Evolutionary conservation across 768 basidiomycete genomes (phyloP).

Genomic region (Hygrophoropsis aurantiaca): DNA sequence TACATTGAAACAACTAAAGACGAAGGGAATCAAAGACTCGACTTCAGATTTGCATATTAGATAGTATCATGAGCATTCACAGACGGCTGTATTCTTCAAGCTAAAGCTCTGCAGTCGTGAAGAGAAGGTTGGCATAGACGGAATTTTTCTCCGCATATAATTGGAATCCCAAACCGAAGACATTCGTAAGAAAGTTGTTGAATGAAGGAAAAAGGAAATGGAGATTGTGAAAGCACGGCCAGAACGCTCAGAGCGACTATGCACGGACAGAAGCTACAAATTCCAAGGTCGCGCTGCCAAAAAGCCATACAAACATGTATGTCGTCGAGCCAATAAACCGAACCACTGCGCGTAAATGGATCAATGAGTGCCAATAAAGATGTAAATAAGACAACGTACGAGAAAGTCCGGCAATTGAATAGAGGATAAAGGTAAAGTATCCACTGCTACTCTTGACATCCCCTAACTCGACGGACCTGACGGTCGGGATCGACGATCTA

Average conservation of each 20-base stretch:
- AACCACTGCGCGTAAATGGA: constrained; percentile 50
- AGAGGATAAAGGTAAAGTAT: constrained; percentile 88
- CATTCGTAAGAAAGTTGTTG: no score
- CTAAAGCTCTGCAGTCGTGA: no score
- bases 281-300: constrained; percentile 70
- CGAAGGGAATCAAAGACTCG: constrained; percentile 56
- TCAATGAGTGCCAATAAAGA: constrained; percentile 1
- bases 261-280: no score
- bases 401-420: constrained; percentile 84
- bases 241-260: no score
- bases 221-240: no score
- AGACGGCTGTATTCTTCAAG: neutral
- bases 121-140: no score
- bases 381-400: constrained; percentile 48
- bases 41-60: constrained; percentile 63
- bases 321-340: constrained; percentile 80
- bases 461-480: constrained; percentile 42
- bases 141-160: no score
- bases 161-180: no score
- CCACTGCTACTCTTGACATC: constrained; percentile 65
- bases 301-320: constrained; percentile 84
- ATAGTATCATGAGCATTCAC: neutral
- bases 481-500: constrained; percentile 46
- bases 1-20: constrained; percentile 66
- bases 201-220: no score